Evolutionary conservation across 2,329 filamentous ascomycete species (phyloP).

Genomic region (Colletotrichum sp.): DNA sequence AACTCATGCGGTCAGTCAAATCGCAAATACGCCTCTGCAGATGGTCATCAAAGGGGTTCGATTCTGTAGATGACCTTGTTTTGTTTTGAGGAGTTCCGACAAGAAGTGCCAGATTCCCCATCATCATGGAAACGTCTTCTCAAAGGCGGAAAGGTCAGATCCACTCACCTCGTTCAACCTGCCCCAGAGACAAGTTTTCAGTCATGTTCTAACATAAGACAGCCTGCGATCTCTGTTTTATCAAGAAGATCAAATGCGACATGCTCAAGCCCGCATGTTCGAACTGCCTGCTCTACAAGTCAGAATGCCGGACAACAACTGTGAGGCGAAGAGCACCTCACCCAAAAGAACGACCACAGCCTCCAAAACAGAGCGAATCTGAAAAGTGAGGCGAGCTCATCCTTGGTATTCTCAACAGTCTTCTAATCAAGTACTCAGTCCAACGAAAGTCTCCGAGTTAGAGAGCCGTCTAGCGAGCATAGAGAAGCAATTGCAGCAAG

Average conservation of each 20-base stretch:
- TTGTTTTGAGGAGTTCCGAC: not conserved
- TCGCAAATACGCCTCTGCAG: not conserved
- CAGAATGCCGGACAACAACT: constrained; percentile 38
- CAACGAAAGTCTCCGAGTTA: constrained; percentile 14
- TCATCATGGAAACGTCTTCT: constrained; percentile 31
- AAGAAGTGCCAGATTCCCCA: not conserved
- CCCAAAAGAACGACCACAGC: constrained; percentile 13
- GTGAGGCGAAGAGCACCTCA: constrained; percentile 28
- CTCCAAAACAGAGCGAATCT: not conserved
- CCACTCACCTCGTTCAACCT: constrained; percentile 8
- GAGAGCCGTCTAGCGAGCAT: constrained; percentile 35
- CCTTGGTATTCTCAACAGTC: too few relatives aligned
- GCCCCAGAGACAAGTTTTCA: not conserved
- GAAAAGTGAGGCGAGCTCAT: not conserved
- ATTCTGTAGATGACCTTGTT: not conserved
- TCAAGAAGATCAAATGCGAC: constrained; percentile 53
- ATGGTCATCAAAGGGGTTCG: not conserved
- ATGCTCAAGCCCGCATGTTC: constrained; percentile 48
- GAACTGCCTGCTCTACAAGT: constrained; percentile 47
- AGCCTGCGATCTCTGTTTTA: constrained; percentile 50
- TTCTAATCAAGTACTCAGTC: not conserved
- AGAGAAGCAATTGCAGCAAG: constrained; percentile 35
- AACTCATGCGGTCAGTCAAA: not conserved
- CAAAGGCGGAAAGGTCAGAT: constrained; percentile 27
- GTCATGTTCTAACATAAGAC: not conserved